phyloP scores from a whole-genome alignment of 2,329 filamentous ascomycete species.

The Aspergillus texensis region DNA sequence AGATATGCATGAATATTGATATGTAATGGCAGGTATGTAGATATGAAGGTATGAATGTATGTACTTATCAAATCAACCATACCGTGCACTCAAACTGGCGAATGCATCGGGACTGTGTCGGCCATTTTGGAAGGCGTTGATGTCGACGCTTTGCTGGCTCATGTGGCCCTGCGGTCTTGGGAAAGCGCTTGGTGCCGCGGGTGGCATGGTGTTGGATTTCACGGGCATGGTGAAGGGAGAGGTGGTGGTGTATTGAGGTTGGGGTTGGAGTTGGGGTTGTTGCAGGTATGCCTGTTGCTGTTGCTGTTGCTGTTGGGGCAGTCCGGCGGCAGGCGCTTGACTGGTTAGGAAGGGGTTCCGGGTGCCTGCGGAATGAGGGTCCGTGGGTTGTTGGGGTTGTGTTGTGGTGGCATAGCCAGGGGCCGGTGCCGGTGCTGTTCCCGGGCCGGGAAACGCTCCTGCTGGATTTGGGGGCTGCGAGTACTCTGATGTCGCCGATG shows the following conservation, averaged over 20 bases:
- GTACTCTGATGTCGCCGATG: conserved; percentile 40
- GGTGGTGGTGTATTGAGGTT: not conserved
- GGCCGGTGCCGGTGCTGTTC: conserved; percentile 20
- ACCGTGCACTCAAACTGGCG: conserved; percentile 52
- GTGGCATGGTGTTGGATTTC: conserved; percentile 15
- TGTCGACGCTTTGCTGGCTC: conserved; percentile 53
- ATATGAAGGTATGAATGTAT: not conserved
- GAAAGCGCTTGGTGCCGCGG: conserved; percentile 21
- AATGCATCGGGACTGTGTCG: conserved; percentile 56
- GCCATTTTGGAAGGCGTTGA: conserved; percentile 50
- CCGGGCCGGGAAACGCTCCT: conserved; percentile 25
- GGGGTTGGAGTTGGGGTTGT: conserved; percentile 13
- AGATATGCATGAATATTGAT: not conserved
- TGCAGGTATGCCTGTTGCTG: conserved; percentile 11
- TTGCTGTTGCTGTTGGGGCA: conserved; percentile 5
- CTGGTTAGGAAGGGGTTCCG: conserved; percentile 29
- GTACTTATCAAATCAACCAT: conserved; percentile 29
- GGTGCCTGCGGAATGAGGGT: conserved; percentile 28
- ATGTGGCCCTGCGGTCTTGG: conserved; percentile 37
- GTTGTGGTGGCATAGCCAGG: conserved; percentile 24
- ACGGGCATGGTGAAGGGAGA: conserved; percentile 17
- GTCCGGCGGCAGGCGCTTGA: not conserved
- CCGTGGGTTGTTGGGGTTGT: conserved; percentile 21
- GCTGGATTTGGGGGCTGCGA: conserved; percentile 26
- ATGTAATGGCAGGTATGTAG: not conserved